Evolutionary conservation across 2,329 filamentous ascomycete species (phyloP).

Genomic region (Penicillium corylophilum): DNA sequence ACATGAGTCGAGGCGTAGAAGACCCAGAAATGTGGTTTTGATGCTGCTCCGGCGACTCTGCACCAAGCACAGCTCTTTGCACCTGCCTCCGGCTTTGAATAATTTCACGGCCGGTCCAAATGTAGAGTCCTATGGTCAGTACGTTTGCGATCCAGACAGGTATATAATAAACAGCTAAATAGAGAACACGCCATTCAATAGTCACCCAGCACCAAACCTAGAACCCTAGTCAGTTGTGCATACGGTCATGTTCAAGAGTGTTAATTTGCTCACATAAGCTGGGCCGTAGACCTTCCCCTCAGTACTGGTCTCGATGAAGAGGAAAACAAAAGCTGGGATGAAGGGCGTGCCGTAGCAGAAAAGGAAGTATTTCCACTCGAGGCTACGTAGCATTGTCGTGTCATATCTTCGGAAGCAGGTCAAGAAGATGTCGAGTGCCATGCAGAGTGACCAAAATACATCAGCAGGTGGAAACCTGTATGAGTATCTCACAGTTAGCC

Average conservation of each 20-base stretch:
- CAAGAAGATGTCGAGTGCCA: not conserved
- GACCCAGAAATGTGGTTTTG: not conserved
- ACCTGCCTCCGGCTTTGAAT: not conserved
- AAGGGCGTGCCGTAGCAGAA: not conserved
- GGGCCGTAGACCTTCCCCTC: not conserved
- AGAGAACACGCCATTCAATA: not conserved
- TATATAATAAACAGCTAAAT: not conserved
- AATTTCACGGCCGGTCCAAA: not conserved
- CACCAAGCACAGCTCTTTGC: not conserved
- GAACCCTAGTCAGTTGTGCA: not conserved
- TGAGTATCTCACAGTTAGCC: not conserved
- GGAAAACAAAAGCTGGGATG: not conserved
- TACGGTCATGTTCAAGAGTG: not conserved
- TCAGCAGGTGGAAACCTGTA: not conserved
- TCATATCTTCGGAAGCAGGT: not conserved
- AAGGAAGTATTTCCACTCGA: not conserved
- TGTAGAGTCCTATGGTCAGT: not conserved
- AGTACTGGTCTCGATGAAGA: not conserved
- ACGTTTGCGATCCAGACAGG: not conserved
- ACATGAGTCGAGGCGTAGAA: not conserved
- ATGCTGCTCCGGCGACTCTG: not conserved
- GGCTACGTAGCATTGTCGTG: not conserved
- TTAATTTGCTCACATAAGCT: not conserved
- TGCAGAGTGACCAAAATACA: not conserved
- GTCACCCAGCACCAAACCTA: not conserved